Evolutionary conservation across 495 filamentous ascomycete genomes (phyloP), one percentile per base, ranked within the genome.

Genomic region (Aspergillus nanangensis): DNA sequence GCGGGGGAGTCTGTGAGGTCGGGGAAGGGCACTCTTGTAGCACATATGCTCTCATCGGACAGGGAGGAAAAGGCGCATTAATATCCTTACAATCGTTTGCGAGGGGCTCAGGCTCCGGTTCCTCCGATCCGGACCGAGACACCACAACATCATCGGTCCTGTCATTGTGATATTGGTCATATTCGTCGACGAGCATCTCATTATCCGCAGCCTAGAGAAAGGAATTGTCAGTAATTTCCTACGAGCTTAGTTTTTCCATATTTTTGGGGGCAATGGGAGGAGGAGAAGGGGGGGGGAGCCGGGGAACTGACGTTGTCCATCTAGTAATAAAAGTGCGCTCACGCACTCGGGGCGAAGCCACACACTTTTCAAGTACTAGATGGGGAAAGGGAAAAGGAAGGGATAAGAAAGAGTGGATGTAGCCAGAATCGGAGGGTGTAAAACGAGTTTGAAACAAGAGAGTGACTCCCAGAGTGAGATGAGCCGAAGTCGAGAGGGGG

Each of bases 71-170:
- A 35, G 51, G 38, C 35, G 41, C 23, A 44, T 37, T 31, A 56
- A 41, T 41, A 31, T 24, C 71, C 81, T 55, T 76, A 88, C 85
- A 81, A 66, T 95, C 87, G 69, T 81, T 81, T 40, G 88, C 89
- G 39, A 73, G 67, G 45, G 77, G 70, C 47, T 74, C 68, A 20
- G 74, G 61, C 40, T 74, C 71, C 53, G 73, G 63, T 52, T 81
- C 79, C 32, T 72, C 63, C 25, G 69, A 75, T 44, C 75, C 80
- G 21, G 78, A 85, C 41, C 87, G 83, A 52, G 80, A 84, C 66
- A 96, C 94, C 64, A 88, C 86, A 48, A 87, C 84, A 55, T 91
- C 83, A 63, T 91, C 83, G 44, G 88, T 83, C 61, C 86, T 84
- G 63, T 95, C 93, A 68, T 82, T 79, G 50, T 81, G 73, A 61